Conservation (phyloP, 2,329 filamentous ascomycete species). For the Colletotrichum lini region DNA sequence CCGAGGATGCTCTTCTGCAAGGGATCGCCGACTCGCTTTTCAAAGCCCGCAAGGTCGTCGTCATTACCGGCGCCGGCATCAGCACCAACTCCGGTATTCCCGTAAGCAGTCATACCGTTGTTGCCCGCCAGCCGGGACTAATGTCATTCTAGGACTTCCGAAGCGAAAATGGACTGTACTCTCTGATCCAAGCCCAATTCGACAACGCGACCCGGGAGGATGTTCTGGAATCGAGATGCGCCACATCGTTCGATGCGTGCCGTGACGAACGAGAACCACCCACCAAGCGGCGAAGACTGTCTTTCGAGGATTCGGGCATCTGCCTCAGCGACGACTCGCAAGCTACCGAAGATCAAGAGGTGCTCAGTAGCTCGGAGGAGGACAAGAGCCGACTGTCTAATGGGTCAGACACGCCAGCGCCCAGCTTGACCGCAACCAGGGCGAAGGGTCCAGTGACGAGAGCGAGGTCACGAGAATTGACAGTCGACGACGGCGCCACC, state of each 20-base stretch:
- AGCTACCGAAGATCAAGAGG: background rate
- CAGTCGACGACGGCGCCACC: background rate
- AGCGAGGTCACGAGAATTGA: constrained; percentile 8
- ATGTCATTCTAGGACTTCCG: constrained; percentile 72
- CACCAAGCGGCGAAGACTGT: constrained; percentile 54
- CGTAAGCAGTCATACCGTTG: constrained; percentile 59
- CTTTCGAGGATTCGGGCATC: constrained; percentile 43
- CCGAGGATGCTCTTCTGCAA: constrained; percentile 70
- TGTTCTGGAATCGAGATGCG: background rate
- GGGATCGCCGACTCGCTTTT: constrained; percentile 75
- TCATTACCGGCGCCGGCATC: constrained; percentile 81
- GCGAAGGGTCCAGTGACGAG: constrained; percentile 3
- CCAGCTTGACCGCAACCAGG: background rate
- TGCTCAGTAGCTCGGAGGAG: background rate
- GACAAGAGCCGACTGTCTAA: background rate
- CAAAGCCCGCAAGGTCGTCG: constrained; percentile 78
- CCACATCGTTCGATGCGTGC: constrained; percentile 33
- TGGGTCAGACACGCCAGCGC: background rate
- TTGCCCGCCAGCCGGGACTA: constrained; percentile 39
- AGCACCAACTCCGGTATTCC: constrained; percentile 84
- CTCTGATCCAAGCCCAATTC: constrained; percentile 78
- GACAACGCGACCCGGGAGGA: constrained; percentile 62
- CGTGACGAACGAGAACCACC: constrained; percentile 44
- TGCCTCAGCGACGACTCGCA: constrained; percentile 34
- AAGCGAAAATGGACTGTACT: constrained; percentile 80